These are phyloP conservation scores for Ustilago shanxiensis DNA, from an alignment of 1,284 basidiomycete species.

Conservation along the genomic window DNA sequence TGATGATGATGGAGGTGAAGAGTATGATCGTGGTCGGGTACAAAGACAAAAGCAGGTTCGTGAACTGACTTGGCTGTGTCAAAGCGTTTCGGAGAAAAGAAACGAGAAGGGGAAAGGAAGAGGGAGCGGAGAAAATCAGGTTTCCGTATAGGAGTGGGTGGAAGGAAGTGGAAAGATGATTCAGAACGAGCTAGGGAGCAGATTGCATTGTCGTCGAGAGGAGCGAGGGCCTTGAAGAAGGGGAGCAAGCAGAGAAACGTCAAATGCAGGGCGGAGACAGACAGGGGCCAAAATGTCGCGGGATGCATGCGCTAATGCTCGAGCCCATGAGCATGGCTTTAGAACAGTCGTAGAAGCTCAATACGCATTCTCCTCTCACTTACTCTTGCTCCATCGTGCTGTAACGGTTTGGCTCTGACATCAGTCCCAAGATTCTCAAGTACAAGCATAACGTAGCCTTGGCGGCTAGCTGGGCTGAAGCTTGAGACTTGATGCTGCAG, in stretches of 20 bases:
- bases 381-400: not conserved
- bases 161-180: not conserved
- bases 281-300: conserved; percentile 53
- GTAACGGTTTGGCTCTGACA: not conserved
- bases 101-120: not conserved
- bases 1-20: not conserved
- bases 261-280: conserved; percentile 34
- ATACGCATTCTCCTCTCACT: not conserved
- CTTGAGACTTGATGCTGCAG: not conserved
- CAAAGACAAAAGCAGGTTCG: not conserved
- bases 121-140: not conserved
- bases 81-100: not conserved
- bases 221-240: not conserved
- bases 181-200: not conserved
- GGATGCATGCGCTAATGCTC: conserved; percentile 32
- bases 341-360: not conserved
- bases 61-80: not conserved
- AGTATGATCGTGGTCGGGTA: not conserved
- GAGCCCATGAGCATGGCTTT: conserved; percentile 16
- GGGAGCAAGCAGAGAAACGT: conserved; percentile 15
- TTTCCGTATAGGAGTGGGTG: not conserved
- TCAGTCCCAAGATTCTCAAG: not conserved
- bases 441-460: not conserved
- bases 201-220: not conserved
- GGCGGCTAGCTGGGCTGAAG: conserved; percentile 15